Evolutionary conservation across 106 monocot genomes (phyloP), one percentile per base, ranked within the genome.

Genomic region (Iris macrosiphon): DNA sequence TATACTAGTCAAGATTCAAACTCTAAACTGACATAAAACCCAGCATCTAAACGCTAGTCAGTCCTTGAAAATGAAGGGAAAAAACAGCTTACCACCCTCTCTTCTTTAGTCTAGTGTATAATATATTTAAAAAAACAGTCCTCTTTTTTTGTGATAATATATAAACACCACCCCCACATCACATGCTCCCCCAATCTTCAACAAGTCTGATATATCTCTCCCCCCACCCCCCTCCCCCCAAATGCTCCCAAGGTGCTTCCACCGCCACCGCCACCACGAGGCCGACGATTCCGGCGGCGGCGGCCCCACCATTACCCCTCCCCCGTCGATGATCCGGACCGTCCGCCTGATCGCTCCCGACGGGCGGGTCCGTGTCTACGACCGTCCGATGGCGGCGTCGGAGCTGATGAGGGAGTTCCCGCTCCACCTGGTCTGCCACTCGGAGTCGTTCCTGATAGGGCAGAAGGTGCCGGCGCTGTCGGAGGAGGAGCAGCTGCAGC

Each of bases 401-500:
- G 77, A 83, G 70, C 62, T 87, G 49, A 76, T 75, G 82, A 17
- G 6, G 9, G 67, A 77, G 41, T 59, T 74, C 61, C 82, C 83
- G 0, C 35, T 57, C 43, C 79, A 92, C 68, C 68, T 80, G 18
- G 31, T 92, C 33, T 92, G 92, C 74, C 79, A 65, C 52, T 77
- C 92, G 22, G 92, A 92, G 31, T 46, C 76, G 48, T 79, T 92
- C 76, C 35, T 56, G 18, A 77, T 92, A 48, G 92, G 92, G 28
- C 74, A 77, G 58, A 73, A 67, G 45, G 68, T 92, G 40, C 82
- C 92, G 0, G 22, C 87, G 3, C 68, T 92, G 23, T 61, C 67
- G 0, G 39, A 68, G 8, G 33, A 26, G 18, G 92, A 92, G 17
- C 30, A 48, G 25, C 83, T 92, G 34, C 70, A 74, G 31, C 76